Base-by-base conservation (phyloP, 2,329 filamentous ascomycete genomes). In the Fusarium sp. region DNA sequence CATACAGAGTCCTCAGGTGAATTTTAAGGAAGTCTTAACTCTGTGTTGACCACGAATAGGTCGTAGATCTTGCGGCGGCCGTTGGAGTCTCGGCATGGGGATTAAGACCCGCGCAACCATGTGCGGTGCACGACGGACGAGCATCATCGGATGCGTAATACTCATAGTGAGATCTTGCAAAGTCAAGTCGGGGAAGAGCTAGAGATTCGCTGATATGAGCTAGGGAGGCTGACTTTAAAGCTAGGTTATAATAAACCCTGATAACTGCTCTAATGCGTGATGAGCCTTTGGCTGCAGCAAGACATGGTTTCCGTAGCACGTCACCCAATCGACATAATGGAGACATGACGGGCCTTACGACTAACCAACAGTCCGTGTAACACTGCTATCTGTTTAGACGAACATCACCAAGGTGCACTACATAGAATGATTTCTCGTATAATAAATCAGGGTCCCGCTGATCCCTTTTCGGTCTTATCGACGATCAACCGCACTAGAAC, bases 11-110 rank as follows among this genome's bases (percentile, higher is more conserved):
- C 70, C 87, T 82, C 5, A 91, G 79, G 13, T 87, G 85, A 47
- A 91, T 86, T 75, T 91, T 88, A 41, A 91, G 81, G 83, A 87
- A 89, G 77, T 90, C 88, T 14, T 14, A 90, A 80, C 77, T 90
- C 89, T 4, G 82, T 84, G 68, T 88, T 89, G 69, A 90, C 77
- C 81, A 90, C 84, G 70, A 89, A 81, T 3, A 91, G 79, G 73
- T 91, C 89, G 61, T 78, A 79, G 28, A 79, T 66, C 56, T 76
- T 79, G 68, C 75, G 76, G 50, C 74, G 69, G 37, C 72, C 71
- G 7, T 67, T 7, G 50, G 43, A 24, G 72, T 56, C 35, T 40
- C 46, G 20, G 67, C 54, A 26, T 22, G 55, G 3, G 77, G 74
- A 17, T 60, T 49, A 37, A 78, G 78, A 56, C 75, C 68, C 6